Evolutionary conservation across 331 rosid species (phyloP).

Genomic region (Malus hybrid): DNA sequence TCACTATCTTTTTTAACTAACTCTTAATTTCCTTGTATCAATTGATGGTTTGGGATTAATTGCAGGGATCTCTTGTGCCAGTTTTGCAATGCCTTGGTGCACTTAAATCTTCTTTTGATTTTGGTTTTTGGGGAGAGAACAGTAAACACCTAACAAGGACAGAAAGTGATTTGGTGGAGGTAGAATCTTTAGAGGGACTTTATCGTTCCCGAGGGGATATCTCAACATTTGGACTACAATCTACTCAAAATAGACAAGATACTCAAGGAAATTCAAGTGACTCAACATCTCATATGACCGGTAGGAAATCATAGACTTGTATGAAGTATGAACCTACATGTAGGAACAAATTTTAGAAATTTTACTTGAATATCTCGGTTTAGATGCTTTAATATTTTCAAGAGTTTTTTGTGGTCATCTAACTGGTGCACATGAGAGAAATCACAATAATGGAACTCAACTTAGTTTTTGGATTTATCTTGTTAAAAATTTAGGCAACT

Average conservation of each 20-base stretch:
- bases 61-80: constrained; percentile 81
- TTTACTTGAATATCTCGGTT: background rate
- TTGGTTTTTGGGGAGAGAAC: constrained; percentile 44
- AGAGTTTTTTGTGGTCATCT: background rate
- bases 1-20: background rate
- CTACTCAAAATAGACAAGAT: constrained; percentile 11
- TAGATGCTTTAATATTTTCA: background rate
- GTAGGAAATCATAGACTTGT: constrained; percentile 8
- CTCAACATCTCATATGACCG: constrained; percentile 26
- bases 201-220: constrained; percentile 16
- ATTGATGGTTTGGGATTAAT: constrained; percentile 27
- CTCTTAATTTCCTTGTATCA: constrained; percentile 15
- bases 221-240: constrained; percentile 3
- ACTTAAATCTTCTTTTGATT: constrained; percentile 59
- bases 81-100: constrained; percentile 77
- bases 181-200: constrained; percentile 29
- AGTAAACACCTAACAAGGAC: constrained; percentile 49
- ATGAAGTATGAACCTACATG: background rate
- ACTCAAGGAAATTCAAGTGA: background rate
- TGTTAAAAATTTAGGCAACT: background rate
- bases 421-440: background rate
- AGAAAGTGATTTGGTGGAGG: constrained; percentile 56
- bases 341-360: background rate
- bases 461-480: background rate
- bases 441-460: background rate